Conservation (phyloP, 441 rosid genomes). For the Raphanus hybrid region DNA sequence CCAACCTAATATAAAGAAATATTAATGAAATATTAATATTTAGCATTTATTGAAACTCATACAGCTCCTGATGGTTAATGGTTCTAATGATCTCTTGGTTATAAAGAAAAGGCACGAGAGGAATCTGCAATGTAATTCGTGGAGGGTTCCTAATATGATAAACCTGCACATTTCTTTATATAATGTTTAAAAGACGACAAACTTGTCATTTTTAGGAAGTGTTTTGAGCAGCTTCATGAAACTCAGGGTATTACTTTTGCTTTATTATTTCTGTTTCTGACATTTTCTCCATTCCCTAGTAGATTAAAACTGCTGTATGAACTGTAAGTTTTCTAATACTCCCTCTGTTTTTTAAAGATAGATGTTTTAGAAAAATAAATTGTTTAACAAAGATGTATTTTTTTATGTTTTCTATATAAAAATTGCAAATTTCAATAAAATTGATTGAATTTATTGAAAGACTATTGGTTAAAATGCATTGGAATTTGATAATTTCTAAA, state of each 20-base stretch:
- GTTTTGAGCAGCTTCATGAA: constrained; percentile 34
- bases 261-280: constrained; percentile 45
- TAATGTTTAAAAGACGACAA: constrained; percentile 33
- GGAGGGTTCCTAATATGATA: constrained; percentile 37
- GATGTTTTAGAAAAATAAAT: too few relatives aligned
- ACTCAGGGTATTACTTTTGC: constrained; percentile 35
- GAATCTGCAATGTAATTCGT: constrained; percentile 52
- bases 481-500: too few relatives aligned
- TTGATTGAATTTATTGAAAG: too few relatives aligned
- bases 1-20: too few relatives aligned
- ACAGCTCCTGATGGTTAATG: too few relatives aligned
- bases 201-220: constrained; percentile 49
- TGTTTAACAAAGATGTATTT: too few relatives aligned
- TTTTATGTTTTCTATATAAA: too few relatives aligned
- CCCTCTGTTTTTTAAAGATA: too few relatives aligned
- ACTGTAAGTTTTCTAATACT: not conserved
- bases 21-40: too few relatives aligned
- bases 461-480: too few relatives aligned
- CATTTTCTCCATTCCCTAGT: constrained; percentile 51
- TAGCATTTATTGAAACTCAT: too few relatives aligned
- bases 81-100: constrained; percentile 42
- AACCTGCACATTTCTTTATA: constrained; percentile 15
- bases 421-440: too few relatives aligned
- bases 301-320: constrained; percentile 23
- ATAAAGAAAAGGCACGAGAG: constrained; percentile 40